Evolutionary conservation across 345 rosid species (phyloP).

Genomic region (Dipteronia dyeriana): DNA sequence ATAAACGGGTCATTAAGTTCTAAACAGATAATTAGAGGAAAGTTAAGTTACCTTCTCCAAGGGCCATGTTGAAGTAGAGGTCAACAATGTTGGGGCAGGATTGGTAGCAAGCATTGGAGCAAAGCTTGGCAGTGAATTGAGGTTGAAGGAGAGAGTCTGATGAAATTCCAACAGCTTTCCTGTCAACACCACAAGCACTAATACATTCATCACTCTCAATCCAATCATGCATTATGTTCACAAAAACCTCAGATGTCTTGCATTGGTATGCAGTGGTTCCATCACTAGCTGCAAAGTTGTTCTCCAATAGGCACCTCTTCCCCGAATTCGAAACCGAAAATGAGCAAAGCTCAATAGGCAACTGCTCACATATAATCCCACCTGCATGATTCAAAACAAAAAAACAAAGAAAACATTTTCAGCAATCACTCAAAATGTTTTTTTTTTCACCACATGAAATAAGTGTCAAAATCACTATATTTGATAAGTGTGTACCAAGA

Average conservation of each 20-base stretch:
- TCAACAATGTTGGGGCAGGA: slow-evolving; percentile 36
- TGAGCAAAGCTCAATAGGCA: slow-evolving; percentile 27
- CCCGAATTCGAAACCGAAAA: slow-evolving; percentile 32
- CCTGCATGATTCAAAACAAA: slow-evolving; percentile 13
- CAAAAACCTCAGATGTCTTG: slow-evolving; percentile 34
- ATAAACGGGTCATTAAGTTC: too few relatives aligned
- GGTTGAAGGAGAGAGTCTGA: slow-evolving; percentile 34
- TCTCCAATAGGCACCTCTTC: slow-evolving; percentile 41
- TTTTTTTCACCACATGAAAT: not conserved
- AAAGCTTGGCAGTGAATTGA: slow-evolving; percentile 33
- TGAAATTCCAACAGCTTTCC: slow-evolving; percentile 31
- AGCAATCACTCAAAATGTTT: not conserved
- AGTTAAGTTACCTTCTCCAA: slow-evolving; percentile 31
- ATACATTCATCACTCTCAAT: slow-evolving; percentile 35
- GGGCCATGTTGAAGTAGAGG: slow-evolving; percentile 38
- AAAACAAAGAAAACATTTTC: not conserved
- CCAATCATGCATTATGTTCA: slow-evolving; percentile 19
- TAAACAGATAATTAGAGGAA: too few relatives aligned
- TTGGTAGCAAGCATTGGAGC: slow-evolving; percentile 28
- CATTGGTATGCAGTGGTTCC: slow-evolving; percentile 24
- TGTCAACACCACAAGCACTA: slow-evolving; percentile 28
- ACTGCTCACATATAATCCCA: slow-evolving; percentile 37
- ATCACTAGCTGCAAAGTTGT: slow-evolving; percentile 10
- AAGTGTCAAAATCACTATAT: not conserved
- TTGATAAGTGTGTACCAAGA: slow-evolving; percentile 20